Evolutionary conservation across 805 yeast species (phyloP), one percentile per base, ranked within the genome.

Genomic region (Starmerella davenportii): DNA sequence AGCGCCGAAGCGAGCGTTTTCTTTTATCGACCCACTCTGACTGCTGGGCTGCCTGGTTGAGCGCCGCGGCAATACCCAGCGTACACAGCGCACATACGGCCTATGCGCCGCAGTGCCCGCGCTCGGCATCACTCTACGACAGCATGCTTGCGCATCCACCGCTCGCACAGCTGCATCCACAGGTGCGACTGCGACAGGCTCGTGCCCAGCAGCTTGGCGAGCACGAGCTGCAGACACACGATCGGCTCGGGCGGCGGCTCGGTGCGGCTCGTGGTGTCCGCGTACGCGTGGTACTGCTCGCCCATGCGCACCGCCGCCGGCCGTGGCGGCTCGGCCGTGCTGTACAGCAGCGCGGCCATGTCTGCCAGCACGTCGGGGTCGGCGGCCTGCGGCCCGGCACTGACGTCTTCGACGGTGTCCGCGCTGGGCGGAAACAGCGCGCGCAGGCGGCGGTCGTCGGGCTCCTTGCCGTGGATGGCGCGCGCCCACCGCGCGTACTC

Each of bases 381-480:
- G 25, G 25, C 9, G 25, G 11, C 7, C 25, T 7, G 7, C 9
- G 25, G 7, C 11, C 11, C 25, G 11, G 25, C 7, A n/a, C n/a
- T n/a, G n/a, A n/a, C n/a, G n/a, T n/a, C n/a, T n/a, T n/a, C n/a
- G 11, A 23, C 25, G 9, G 7, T 23, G 25, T 7, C 11, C 7
- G 7, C 25, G 7, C 9, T 23, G 11, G 7, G 25, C 25, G 25
- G 25, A 11, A 23, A 23, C 25, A 23, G 11, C 11, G 25, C 7
- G 9, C 25, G 25, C 25, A 23, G 25, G 9, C 25, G 7, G 25
- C 25, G 25, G 25, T 23, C 25, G 7, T 23, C 11, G 9, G 11
- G 11, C 11, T 23, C 25, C 25, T 23, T 23, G 25, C 25, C 25
- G 25, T 23, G 25, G 25, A 11, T 23, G 52, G 52, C 72, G 77